Conservation (phyloP, 1,284 basidiomycete species). For the Heliocybe sulcata region DNA sequence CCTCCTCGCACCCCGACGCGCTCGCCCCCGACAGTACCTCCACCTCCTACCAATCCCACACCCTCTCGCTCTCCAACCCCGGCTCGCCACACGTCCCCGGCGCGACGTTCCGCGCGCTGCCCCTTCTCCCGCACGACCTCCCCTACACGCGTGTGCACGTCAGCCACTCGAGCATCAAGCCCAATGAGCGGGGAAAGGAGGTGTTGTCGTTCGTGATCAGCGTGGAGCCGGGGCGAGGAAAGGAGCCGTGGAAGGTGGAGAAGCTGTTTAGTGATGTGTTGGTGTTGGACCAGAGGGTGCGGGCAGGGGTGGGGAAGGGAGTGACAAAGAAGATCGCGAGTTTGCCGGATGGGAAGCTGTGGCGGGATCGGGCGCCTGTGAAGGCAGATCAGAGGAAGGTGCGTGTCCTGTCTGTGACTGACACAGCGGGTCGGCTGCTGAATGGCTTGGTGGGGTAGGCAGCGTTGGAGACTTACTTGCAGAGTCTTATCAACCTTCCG, state of each 20-base stretch:
- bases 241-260: constrained; percentile 84
- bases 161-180: constrained; percentile 69
- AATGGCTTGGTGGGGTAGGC: too few species aligned
- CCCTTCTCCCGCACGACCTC: constrained; percentile 61
- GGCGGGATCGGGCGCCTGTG: constrained; percentile 95
- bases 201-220: constrained; percentile 76
- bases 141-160: constrained; percentile 56
- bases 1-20: constrained; percentile 9
- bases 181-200: constrained; percentile 85
- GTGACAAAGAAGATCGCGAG: constrained; percentile 72
- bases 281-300: constrained; percentile 68
- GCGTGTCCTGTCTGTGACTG: constrained; percentile 24
- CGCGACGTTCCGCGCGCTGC: constrained; percentile 58
- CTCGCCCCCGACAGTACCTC: too few species aligned
- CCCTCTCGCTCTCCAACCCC: too few species aligned
- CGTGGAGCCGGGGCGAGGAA: constrained; percentile 54
- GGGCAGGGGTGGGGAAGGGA: constrained; percentile 60
- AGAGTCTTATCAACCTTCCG: constrained; percentile 77
- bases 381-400: constrained; percentile 95
- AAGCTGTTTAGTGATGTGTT: constrained; percentile 92
- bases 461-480: constrained; percentile 83
- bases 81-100: background rate
- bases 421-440: too few species aligned
- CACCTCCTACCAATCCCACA: too few species aligned
- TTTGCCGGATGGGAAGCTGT: constrained; percentile 87